phyloP scores from a whole-genome alignment of 305 asterid species.

The Striga hermonthica region DNA sequence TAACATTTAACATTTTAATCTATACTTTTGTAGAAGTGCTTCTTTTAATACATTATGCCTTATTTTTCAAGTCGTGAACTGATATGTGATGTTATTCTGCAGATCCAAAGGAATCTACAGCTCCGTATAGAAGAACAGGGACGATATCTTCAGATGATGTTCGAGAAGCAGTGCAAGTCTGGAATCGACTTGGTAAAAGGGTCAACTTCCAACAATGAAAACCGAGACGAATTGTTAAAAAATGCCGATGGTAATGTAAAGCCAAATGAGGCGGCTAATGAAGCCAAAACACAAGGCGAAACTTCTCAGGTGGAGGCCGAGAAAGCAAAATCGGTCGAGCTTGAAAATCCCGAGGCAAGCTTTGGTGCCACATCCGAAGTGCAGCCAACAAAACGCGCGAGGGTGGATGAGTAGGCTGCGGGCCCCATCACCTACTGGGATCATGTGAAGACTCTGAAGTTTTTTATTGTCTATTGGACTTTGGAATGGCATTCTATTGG shows the following conservation, averaged over 20 bases:
- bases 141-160: constrained; percentile 72
- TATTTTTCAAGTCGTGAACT: neutral
- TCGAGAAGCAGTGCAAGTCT: constrained; percentile 76
- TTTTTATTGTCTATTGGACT: neutral
- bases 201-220: constrained; percentile 46
- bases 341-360: constrained; percentile 36
- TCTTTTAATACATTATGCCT: neutral
- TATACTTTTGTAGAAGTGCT: neutral
- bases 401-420: constrained; percentile 39
- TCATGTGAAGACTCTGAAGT: too few species aligned
- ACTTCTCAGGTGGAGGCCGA: constrained; percentile 33
- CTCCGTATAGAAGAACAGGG: constrained; percentile 93
- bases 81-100: constrained; percentile 27
- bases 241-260: constrained; percentile 35
- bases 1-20: constrained; percentile 3
- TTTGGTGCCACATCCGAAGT: constrained; percentile 31
- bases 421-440: too few species aligned
- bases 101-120: constrained; percentile 92
- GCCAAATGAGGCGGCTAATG: constrained; percentile 25
- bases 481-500: constrained; percentile 11
- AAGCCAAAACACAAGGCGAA: constrained; percentile 33
- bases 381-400: constrained; percentile 64
- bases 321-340: constrained; percentile 37
- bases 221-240: constrained; percentile 34
- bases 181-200: constrained; percentile 48